Base-by-base conservation (phyloP, 2,329 filamentous ascomycete genomes). In the Pseudogymnoascus sp. region DNA sequence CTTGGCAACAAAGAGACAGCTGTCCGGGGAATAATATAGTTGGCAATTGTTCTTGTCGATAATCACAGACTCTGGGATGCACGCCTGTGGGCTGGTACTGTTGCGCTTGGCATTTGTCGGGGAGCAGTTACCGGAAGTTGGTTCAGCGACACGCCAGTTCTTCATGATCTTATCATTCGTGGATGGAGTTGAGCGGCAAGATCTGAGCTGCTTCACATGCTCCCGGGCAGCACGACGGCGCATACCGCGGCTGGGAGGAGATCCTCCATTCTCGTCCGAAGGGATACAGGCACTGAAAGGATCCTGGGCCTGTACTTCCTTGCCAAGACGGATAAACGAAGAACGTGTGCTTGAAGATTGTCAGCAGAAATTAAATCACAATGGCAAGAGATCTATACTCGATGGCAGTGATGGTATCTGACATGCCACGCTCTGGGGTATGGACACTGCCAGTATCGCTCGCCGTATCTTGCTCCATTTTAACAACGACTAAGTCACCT, bases 1-100 rank as follows among this genome's bases (percentile, higher is more conserved):
- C 86, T 88, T 88, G 33, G 85, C 86, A 38, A 86, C 84, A 68
- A 88, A 88, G 37, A 87, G 78, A 69, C 85, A 87, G 40, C 82
- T 81, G 6, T 78, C 79, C 0, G 83, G 77, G 0, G 82, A 79
- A 62, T 70, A 72, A 40, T 64, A 65, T 1, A 65, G 3, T 14
- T 61, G 59, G 6, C 33, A 37, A 4, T 61, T 61, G 16, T 42
- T 61, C 59, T 40, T 42, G 59, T 61, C 37, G 5, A 61, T 61
- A 29, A 40, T 40, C 6, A 61, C 59, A 29, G 33, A 1, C 3
- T 61, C 59, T 2, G 59, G 29, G 19, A 37, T 6, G 6, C 47
- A 53, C 3, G 14, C 47, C 4, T 53, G 47, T 10, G 24, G 14
- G 26, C 14, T 14, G n/a, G 7, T 26, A 53, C 10, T 7, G 14